A percentile compares a stretch with the other conserved stretches of the same genome.
Conservation (phyloP, 1,139 yeast genomes). For the Diutina pseudorugosa region DNA sequence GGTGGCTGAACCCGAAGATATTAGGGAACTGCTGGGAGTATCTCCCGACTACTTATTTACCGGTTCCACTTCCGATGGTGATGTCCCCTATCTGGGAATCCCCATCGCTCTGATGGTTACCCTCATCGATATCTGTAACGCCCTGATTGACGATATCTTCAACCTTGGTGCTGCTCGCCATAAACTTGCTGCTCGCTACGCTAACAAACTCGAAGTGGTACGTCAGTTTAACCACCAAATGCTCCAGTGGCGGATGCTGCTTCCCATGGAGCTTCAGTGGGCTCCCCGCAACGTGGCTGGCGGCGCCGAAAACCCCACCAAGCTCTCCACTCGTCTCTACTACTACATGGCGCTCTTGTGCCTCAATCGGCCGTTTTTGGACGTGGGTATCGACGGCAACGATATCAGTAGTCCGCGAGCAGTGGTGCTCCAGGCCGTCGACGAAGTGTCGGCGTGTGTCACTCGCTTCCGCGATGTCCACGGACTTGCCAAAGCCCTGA, state of each 20-base stretch:
- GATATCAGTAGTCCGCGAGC: neutral
- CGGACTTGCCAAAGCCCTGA: neutral
- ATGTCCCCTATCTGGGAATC: constrained; percentile 12
- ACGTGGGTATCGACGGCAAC: neutral
- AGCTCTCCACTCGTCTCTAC: constrained; percentile 8
- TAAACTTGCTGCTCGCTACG: neutral
- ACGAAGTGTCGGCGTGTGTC: neutral
- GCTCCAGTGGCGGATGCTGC: constrained; percentile 7
- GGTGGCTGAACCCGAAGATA: constrained; percentile 47
- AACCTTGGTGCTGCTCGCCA: constrained; percentile 10
- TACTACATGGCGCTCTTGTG: constrained; percentile 9
- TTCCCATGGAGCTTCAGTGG: constrained; percentile 8
- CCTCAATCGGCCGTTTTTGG: constrained; percentile 8
- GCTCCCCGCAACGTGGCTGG: constrained; percentile 5
- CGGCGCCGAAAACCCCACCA: constrained; percentile 8
- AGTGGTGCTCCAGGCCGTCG: neutral
- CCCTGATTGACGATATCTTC: constrained; percentile 43
- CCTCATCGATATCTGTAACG: constrained; percentile 39
- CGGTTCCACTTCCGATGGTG: constrained; percentile 10
- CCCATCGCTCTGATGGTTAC: constrained; percentile 36
- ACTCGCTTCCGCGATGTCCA: constrained; percentile 1
- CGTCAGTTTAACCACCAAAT: constrained; percentile 7
- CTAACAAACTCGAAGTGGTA: constrained; percentile 4
- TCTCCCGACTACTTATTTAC: constrained; percentile 31
- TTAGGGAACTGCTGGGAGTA: constrained; percentile 47